Percentiles rank a stretch among this genome's conserved stretches.
phyloP scores from a whole-genome alignment of 306 rosid genomes.

The Inga oerstediana region DNA sequence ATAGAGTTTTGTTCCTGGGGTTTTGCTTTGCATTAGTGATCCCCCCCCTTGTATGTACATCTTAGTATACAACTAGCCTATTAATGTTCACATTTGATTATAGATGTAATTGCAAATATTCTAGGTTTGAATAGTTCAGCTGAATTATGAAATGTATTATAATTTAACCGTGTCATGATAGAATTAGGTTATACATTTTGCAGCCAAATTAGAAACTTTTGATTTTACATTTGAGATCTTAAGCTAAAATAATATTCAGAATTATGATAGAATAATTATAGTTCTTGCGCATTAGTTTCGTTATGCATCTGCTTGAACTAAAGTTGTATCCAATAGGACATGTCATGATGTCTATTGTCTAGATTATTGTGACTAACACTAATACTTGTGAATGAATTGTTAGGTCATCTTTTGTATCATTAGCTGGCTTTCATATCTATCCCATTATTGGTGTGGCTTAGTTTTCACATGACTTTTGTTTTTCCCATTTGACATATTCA shows the following conservation, averaged over 20 bases:
- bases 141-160: neutral
- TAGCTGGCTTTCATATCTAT: neutral
- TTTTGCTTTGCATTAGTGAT: neutral
- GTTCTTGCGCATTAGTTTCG: neutral
- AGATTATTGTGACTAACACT: neutral
- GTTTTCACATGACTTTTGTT: neutral
- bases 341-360: neutral
- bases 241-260: neutral
- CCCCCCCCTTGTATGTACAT: neutral
- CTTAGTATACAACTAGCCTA: neutral
- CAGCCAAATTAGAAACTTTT: neutral
- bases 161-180: neutral
- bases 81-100: neutral
- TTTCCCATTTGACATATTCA: slow-evolving; percentile 18
- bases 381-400: neutral
- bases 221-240: neutral
- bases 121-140: neutral
- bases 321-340: neutral
- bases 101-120: neutral
- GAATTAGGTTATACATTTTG: neutral
- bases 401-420: neutral
- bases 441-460: neutral
- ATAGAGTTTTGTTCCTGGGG: neutral
- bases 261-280: neutral
- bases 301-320: neutral